phyloP scores from a whole-genome alignment of 2,329 filamentous ascomycete species.

The Bipolaris oryzae region DNA sequence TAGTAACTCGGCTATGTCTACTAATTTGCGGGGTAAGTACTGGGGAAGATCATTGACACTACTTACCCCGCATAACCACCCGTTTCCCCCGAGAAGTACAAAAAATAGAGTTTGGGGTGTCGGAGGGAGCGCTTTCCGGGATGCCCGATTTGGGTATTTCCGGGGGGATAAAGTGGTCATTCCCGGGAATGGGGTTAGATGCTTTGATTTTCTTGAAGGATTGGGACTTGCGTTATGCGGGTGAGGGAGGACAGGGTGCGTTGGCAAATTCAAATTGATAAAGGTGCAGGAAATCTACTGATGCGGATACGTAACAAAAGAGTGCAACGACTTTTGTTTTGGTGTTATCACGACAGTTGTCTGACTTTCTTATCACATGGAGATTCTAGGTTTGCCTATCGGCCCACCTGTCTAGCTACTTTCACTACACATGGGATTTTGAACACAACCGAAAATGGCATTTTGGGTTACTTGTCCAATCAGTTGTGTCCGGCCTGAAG shows the following conservation, averaged over 20 bases:
- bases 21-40: slow-evolving; percentile 27
- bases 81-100: neutral
- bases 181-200: neutral
- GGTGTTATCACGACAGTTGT: neutral
- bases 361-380: neutral
- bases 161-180: neutral
- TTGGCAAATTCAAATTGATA: no score
- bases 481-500: slow-evolving; percentile 6
- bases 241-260: neutral
- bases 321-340: neutral
- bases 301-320: no score
- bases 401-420: slow-evolving; percentile 1
- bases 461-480: neutral
- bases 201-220: no score
- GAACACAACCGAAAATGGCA: neutral
- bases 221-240: neutral
- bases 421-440: neutral
- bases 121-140: neutral
- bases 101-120: neutral
- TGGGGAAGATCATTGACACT: neutral
- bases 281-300: neutral
- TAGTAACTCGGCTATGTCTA: no score
- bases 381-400: neutral
- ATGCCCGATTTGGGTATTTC: slow-evolving; percentile 8
- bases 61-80: slow-evolving; percentile 27